A percentile compares a stretch with the other conserved stretches of the same genome.
These are phyloP conservation scores for Pichia scutulata DNA, from an alignment of 805 yeast species.

Conservation along the genomic window DNA sequence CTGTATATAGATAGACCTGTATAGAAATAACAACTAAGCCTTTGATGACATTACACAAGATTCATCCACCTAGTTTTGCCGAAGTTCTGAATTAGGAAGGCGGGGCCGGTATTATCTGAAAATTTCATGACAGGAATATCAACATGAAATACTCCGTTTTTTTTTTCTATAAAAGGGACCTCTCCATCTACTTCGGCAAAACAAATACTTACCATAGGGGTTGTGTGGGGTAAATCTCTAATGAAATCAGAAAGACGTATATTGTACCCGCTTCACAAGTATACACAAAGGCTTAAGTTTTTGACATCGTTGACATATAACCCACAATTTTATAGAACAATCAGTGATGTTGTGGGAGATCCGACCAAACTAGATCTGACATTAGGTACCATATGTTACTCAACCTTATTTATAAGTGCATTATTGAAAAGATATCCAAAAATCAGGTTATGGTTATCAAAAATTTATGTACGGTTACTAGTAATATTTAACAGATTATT, in stretches of 20 bases:
- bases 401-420: conserved; percentile 20
- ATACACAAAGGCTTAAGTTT: conserved; percentile 12
- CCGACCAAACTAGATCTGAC: conserved; percentile 24
- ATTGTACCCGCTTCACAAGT: not conserved
- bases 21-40: not conserved
- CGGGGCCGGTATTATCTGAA: not conserved
- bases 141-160: not conserved
- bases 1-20: not conserved
- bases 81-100: not conserved
- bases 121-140: not conserved
- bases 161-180: not conserved
- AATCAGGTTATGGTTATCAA: not conserved
- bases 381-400: conserved; percentile 29
- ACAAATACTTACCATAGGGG: not conserved
- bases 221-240: not conserved
- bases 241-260: not conserved
- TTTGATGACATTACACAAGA: not conserved
- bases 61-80: not conserved
- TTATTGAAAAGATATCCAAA: conserved; percentile 6
- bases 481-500: not conserved
- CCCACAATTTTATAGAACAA: conserved; percentile 23
- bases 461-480: not conserved
- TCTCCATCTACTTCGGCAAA: not conserved
- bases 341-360: conserved; percentile 21
- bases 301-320: conserved; percentile 16